A percentile compares a stretch with the other conserved stretches of the same genome.
Conservation (phyloP, 2,329 filamentous ascomycete genomes). For the Emergomyces orientalis region DNA sequence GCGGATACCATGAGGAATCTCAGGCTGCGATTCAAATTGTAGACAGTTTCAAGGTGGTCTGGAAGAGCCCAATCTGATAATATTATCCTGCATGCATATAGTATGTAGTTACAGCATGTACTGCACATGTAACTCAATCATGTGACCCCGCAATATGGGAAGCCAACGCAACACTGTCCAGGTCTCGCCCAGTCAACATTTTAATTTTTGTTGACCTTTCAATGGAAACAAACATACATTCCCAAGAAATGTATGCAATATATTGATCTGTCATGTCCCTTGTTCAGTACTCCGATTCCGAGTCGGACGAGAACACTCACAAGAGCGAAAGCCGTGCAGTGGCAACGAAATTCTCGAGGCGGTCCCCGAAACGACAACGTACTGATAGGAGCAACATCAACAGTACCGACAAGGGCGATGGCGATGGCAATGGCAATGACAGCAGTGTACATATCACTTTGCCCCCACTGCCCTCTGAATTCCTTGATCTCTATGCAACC, state of each 20-base stretch:
- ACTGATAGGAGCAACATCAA: constrained; percentile 6
- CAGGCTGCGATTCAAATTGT: too few relatives aligned
- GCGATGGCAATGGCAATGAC: constrained; percentile 13
- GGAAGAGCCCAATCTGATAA: too few relatives aligned
- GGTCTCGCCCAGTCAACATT: not conserved
- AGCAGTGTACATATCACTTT: constrained; percentile 31
- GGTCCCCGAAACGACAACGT: constrained; percentile 21
- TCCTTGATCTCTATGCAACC: constrained; percentile 84
- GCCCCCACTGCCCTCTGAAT: constrained; percentile 67
- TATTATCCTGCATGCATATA: too few relatives aligned
- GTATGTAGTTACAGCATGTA: too few relatives aligned
- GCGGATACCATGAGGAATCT: too few relatives aligned
- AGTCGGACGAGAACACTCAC: constrained; percentile 21
- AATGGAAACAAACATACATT: not conserved
- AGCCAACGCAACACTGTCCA: too few relatives aligned
- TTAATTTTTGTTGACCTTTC: not conserved
- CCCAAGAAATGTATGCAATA: not conserved
- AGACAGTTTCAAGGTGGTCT: too few relatives aligned
- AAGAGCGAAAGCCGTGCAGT: constrained; percentile 8
- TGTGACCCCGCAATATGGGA: too few relatives aligned
- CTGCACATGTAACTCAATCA: too few relatives aligned
- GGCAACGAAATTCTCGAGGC: constrained; percentile 14
- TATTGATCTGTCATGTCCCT: constrained; percentile 43
- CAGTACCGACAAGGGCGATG: constrained; percentile 14
- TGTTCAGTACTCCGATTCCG: constrained; percentile 55